phyloP scores from a whole-genome alignment of 75 land plant genomes.

The Sequoiadendron giganteum region DNA sequence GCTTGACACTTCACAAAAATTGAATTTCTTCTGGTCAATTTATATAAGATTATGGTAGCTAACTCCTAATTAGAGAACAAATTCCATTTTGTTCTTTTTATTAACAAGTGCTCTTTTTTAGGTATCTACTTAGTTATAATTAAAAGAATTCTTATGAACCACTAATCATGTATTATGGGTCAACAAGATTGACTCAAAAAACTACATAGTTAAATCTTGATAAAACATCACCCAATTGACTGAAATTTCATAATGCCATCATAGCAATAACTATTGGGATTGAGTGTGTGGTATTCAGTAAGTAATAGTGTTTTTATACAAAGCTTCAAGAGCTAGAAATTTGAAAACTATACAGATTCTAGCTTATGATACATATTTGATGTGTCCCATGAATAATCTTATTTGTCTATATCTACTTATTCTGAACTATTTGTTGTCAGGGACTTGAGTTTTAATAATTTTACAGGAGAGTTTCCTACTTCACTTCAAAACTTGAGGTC shows the following conservation, averaged over 20 bases:
- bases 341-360: not conserved
- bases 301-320: not conserved
- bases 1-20: not conserved
- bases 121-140: not conserved
- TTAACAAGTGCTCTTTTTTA: not conserved
- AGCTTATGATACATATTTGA: not conserved
- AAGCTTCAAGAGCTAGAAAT: not conserved
- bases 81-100: not conserved
- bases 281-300: not conserved
- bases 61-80: not conserved
- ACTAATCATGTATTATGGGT: not conserved
- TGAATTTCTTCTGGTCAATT: not conserved
- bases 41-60: not conserved
- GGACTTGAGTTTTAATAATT: constrained; percentile 13
- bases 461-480: not conserved
- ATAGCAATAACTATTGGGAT: not conserved
- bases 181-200: too few species aligned
- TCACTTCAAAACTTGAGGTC: not conserved
- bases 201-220: too few species aligned
- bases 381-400: not conserved
- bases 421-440: not conserved
- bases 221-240: too few species aligned
- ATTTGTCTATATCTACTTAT: not conserved
- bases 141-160: not conserved
- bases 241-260: not conserved